Base-by-base conservation (phyloP, 306 rosid species). In the Chamaecrista fasciculata region DNA sequence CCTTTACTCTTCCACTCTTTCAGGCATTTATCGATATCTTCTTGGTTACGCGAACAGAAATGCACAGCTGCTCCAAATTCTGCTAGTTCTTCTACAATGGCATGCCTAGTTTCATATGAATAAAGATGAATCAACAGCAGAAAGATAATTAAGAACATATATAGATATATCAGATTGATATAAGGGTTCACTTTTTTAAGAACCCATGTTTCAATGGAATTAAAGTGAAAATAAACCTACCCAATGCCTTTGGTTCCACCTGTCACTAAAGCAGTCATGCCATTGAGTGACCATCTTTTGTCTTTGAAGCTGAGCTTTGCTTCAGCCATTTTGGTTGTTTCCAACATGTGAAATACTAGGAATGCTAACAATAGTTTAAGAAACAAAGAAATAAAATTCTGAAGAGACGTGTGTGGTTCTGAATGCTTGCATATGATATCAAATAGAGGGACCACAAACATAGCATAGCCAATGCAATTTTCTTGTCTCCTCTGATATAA, bases 31-130 rank as follows among this genome's bases (percentile, higher is more conserved):
- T 61, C 18, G 4, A 83, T 67, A 5, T 83, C 68, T 1, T 42
- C 28, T 83, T 80, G 48, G 8, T 61, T 80, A 1, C 80, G 55
- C 12, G 82, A 0, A 58, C 82, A 79, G 23, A 81, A 48, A 68
- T 83, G 84, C 8, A 79, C 78, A 2, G 36, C 12, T 47, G 78
- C 87, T 0, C 87, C 82, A 58, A 79, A 75, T 67, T 71, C 70
- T 3, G 78, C 84, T 4, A 83, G 67, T 24, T 80, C 87, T 50
- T 80, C 82, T 0, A 73, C 82, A 10, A 77, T 77, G 15, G 84
- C 82, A 39, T 76, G 51, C 73, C 80, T 83, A 16, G 67, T 6
- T 44, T n/a, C 29, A n/a, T 5, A 26, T 8, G 20, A 56, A 59
- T 3, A 15, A 9, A 20, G 9, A 42, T 6, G 2, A 18, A 31